Evolutionary conservation across 1,139 yeast genomes (phyloP).

Genomic region (Yamadazyma jaroonii): DNA sequence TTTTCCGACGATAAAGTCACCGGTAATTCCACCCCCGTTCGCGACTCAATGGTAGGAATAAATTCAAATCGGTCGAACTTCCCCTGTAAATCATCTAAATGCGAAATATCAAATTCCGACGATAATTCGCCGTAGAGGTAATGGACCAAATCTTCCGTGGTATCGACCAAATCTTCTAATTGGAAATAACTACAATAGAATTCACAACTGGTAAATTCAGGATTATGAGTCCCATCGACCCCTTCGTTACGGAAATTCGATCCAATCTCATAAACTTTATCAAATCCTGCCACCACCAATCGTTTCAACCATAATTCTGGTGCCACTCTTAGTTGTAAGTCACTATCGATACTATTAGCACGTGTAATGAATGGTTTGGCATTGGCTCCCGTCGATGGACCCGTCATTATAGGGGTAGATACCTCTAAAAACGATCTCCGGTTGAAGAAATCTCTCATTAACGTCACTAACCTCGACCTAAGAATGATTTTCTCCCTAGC

Average conservation of each 20-base stretch:
- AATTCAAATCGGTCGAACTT: conserved; percentile 50
- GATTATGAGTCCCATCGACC: conserved; percentile 96
- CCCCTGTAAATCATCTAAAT: conserved; percentile 14
- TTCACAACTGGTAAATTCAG: conserved; percentile 97
- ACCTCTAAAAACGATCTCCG: conserved; percentile 70
- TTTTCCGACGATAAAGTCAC: conserved; percentile 30
- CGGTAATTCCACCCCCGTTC: conserved; percentile 44
- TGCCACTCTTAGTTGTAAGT: conserved; percentile 75
- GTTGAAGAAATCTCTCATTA: conserved; percentile 57
- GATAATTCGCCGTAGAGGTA: conserved; percentile 22
- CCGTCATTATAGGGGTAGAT: conserved; percentile 79
- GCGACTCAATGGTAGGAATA: conserved; percentile 51
- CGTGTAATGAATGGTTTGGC: conserved; percentile 78
- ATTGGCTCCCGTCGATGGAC: conserved; percentile 79
- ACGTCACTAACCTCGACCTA: conserved; percentile 51
- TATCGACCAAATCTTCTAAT: conserved; percentile 71
- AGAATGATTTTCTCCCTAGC: conserved; percentile 46
- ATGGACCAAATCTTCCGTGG: conserved; percentile 60
- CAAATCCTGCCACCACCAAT: conserved; percentile 79
- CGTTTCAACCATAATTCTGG: conserved; percentile 94
- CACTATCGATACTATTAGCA: conserved; percentile 18
- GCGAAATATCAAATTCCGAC: conserved; percentile 12
- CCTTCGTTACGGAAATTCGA: conserved; percentile 89
- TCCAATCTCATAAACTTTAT: conserved; percentile 84
- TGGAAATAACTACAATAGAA: conserved; percentile 95